Evolutionary conservation across 345 rosid species (phyloP), one percentile per base, ranked within the genome.

Genomic region (Syzygium grande): DNA sequence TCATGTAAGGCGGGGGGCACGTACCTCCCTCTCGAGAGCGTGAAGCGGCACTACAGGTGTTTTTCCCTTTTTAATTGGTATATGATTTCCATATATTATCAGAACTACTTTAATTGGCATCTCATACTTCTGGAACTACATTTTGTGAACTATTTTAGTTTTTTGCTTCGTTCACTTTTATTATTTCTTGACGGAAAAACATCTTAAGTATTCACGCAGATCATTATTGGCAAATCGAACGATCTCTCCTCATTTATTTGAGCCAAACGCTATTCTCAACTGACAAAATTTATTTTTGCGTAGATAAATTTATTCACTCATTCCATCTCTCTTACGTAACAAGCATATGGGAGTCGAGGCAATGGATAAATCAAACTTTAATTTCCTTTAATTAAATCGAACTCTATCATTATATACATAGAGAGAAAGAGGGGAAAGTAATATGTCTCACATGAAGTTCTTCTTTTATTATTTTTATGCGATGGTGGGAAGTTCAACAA

Each of bases 1-100:
- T 17, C 1, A 68, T 10, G 79, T 68, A 16, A 14, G 61, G 5
- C 8, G 19, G 13, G n/a, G 49, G 83, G 25, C 1, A 43, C 46
- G 1, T 43, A 43, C 46, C 83, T 1, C 83, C 83, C 83, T 10
- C 27, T 2, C 3, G 83, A 5, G 83, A 38, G 83, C 83, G 49
- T 34, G 83, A 38, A 68, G 79, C 43, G 8, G 79, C 79, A 68
- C 12, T 68, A 19, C 79, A 30, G 30, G 19, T 89, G 46, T 43
- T 43, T 6, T 89, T 1, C 92, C 91, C 84, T 89, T 93, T 92
- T 91, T n/a, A n/a, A n/a, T n/a, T n/a, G n/a, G n/a, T n/a, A 54
- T 6, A 19, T 17, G 56, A 54, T 17, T 54, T 6, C 19, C 56
- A 54, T 54, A 17, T 54, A 17, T 19, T 7, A 54, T 54, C 23